Percentiles rank a stretch among this genome's conserved stretches.
Evolutionary conservation across 2,329 filamentous ascomycete species (phyloP).

Genomic region (Trichoderma brevicompactum): DNA sequence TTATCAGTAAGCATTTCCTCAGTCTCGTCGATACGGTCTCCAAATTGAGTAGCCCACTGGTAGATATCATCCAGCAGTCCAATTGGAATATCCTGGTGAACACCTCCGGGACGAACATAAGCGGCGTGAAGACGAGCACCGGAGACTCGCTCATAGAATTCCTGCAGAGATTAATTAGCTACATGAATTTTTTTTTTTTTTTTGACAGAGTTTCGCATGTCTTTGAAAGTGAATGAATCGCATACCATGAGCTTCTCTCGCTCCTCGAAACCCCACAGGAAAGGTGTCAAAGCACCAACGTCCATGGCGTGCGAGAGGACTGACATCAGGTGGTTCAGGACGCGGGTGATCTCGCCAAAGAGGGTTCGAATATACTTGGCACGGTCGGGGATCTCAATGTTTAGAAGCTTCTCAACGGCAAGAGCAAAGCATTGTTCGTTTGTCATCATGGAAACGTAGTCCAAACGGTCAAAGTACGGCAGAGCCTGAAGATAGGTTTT

Average conservation of each 20-base stretch:
- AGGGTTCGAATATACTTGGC: conserved; percentile 97
- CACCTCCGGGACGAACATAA: conserved; percentile 94
- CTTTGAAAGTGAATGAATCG: conserved; percentile 35
- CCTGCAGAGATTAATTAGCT: conserved; percentile 57
- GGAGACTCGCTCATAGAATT: conserved; percentile 99
- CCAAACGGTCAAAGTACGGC: conserved; percentile 97
- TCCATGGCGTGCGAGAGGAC: conserved; percentile 98
- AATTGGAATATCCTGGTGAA: conserved; percentile 91
- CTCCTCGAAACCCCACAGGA: conserved; percentile 99
- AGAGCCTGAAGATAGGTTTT: conserved; percentile 98
- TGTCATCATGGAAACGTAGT: conserved; percentile 99
- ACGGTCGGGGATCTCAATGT: conserved; percentile 91
- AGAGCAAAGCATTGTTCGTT: conserved; percentile 98
- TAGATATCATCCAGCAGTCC: conserved; percentile 98
- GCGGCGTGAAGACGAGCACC: conserved; percentile 96
- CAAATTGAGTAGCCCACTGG: conserved; percentile 99
- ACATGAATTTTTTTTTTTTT: not conserved
- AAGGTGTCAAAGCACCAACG: conserved; percentile 95
- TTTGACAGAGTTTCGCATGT: not conserved
- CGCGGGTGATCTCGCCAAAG: conserved; percentile 91
- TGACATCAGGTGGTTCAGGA: conserved; percentile 98
- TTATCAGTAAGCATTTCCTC: conserved; percentile 99
- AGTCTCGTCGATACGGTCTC: conserved; percentile 97
- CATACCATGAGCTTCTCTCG: conserved; percentile 98
- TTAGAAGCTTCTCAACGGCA: conserved; percentile 96